Evolutionary conservation across 805 yeast genomes (phyloP).

Genomic region (Tetrapisispora arboricola): DNA sequence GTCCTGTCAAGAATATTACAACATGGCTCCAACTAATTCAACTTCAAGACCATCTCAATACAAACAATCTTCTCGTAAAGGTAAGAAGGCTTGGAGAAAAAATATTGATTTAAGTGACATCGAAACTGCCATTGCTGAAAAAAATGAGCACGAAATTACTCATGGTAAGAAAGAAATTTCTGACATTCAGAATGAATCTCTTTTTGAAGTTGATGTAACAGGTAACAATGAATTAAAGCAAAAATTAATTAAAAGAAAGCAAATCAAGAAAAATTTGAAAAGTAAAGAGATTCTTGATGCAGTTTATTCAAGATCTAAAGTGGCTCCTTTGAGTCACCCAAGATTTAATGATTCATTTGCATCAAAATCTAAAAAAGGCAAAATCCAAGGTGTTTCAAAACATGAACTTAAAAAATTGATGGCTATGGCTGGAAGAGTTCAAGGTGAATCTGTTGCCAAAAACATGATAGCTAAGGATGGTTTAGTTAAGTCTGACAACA

Average conservation of each 20-base stretch:
- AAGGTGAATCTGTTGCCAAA: conserved; percentile 41
- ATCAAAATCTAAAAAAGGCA: conserved; percentile 20
- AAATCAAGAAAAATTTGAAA: conserved; percentile 38
- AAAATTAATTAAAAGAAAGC: conserved; percentile 32
- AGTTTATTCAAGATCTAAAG: conserved; percentile 49
- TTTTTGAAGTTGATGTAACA: conserved; percentile 50
- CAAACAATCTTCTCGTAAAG: conserved; percentile 77
- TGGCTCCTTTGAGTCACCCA: conserved; percentile 46
- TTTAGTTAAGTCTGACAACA: conserved; percentile 37
- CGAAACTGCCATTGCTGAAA: conserved; percentile 57
- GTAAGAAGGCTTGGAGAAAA: conserved; percentile 93
- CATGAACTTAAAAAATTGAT: conserved; percentile 55
- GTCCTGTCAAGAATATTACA: neutral
- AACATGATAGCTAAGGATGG: conserved; percentile 53
- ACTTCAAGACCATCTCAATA: conserved; percentile 44
- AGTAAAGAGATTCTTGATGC: conserved; percentile 63
- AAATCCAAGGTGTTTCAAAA: conserved; percentile 52
- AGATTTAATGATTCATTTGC: conserved; percentile 29
- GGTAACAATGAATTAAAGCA: conserved; percentile 42
- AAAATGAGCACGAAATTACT: conserved; percentile 44
- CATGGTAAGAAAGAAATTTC: conserved; percentile 26
- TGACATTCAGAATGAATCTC: conserved; percentile 18
- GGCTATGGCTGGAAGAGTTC: conserved; percentile 66
- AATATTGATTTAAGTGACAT: conserved; percentile 81
- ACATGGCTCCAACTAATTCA: conserved; percentile 13